These are phyloP conservation scores for Sisymbrium irio DNA, from an alignment of 345 rosid species.

Conservation along the genomic window DNA sequence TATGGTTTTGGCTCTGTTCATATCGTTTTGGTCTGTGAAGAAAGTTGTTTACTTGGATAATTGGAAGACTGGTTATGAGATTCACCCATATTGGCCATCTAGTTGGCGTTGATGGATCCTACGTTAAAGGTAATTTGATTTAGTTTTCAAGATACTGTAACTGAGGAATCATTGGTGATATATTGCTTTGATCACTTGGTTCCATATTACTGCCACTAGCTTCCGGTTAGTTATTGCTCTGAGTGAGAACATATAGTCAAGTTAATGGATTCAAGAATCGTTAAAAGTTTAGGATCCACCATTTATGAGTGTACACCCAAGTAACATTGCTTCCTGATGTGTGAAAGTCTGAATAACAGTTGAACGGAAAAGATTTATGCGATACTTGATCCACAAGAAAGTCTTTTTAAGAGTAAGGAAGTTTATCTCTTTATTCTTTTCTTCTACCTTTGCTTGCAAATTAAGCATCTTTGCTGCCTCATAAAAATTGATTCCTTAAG, in stretches of 20 bases:
- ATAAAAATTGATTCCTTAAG: not conserved
- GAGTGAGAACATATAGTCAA: no score
- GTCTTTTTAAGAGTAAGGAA: not conserved
- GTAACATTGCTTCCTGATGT: not conserved
- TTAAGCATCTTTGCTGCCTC: not conserved
- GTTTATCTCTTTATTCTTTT: slow-evolving; percentile 7
- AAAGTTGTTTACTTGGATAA: slow-evolving; percentile 62
- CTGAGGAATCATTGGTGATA: not conserved
- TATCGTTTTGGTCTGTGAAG: slow-evolving; percentile 70
- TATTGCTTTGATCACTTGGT: no score
- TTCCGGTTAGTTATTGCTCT: no score
- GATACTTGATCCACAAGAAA: slow-evolving; percentile 10
- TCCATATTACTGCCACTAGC: no score
- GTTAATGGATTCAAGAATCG: no score
- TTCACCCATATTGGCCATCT: slow-evolving; percentile 76
- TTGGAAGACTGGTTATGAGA: slow-evolving; percentile 84
- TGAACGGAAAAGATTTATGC: not conserved
- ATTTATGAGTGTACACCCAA: not conserved
- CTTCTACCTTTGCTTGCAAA: slow-evolving; percentile 1
- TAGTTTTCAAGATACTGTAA: not conserved
- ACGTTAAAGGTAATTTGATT: not conserved
- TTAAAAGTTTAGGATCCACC: not conserved
- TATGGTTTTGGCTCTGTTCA: slow-evolving; percentile 45
- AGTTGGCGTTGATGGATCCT: slow-evolving; percentile 27
- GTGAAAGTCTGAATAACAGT: not conserved